Conservation (phyloP, 1,139 yeast species). For the Protomyces inouyei region DNA sequence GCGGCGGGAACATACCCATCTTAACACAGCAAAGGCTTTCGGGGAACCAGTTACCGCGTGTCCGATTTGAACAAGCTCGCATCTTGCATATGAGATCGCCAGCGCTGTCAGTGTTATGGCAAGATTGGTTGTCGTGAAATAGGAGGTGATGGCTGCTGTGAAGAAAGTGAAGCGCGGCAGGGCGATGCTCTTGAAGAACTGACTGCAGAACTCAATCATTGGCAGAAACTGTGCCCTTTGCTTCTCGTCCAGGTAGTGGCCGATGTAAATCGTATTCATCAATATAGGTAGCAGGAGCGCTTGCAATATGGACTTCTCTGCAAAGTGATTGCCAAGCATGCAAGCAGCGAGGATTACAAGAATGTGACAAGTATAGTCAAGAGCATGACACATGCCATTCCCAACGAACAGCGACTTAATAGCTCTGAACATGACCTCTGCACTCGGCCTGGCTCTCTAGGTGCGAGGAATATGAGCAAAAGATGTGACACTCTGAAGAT, state of each 20-base stretch:
- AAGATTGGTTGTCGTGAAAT: not conserved
- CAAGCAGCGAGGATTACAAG: not conserved
- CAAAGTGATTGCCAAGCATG: not conserved
- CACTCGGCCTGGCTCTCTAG: no score
- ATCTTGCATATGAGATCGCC: not conserved
- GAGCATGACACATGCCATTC: not conserved
- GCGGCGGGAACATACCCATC: not conserved
- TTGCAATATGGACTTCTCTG: not conserved
- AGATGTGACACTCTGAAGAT: no score
- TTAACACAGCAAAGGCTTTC: not conserved
- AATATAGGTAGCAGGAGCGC: not conserved
- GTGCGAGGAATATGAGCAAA: no score
- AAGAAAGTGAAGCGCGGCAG: conserved; percentile 1
- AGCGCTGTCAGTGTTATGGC: not conserved
- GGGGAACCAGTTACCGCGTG: conserved; percentile 1
- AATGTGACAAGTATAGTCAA: not conserved
- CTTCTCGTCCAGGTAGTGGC: not conserved
- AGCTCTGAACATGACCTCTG: not conserved
- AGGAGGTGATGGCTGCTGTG: conserved; percentile 9
- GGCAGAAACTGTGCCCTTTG: conserved; percentile 1
- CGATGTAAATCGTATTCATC: conserved; percentile 3
- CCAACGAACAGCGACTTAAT: not conserved
- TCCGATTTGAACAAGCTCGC: not conserved
- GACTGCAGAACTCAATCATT: not conserved
- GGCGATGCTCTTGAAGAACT: conserved; percentile 2